phyloP scores from a whole-genome alignment of 2,329 filamentous ascomycete species.

The Alternaria atra region DNA sequence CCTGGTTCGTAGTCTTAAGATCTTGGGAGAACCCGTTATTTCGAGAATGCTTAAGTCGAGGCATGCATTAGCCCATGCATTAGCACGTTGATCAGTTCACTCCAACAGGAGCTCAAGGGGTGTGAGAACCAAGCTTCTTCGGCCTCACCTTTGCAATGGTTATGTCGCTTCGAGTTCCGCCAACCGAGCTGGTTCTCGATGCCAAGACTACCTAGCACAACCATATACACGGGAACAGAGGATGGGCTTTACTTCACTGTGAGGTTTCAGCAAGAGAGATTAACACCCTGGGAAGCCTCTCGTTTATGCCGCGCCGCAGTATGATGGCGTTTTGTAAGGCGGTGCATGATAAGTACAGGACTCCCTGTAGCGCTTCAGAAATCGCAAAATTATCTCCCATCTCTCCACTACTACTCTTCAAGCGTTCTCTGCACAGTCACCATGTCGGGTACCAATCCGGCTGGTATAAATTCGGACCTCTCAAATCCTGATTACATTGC shows the following conservation, averaged over 20 bases:
- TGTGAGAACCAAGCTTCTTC: not conserved
- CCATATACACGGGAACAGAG: not conserved
- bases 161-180: not conserved
- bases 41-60: not conserved
- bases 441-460: not conserved
- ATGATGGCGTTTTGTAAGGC: not conserved
- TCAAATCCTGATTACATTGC: slow-evolving; percentile 31
- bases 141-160: not conserved
- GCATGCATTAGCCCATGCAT: not conserved
- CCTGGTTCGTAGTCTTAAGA: not conserved
- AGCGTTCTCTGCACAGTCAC: not conserved
- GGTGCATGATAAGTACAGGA: not conserved
- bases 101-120: not conserved
- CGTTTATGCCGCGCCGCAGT: not conserved
- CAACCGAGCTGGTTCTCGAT: not conserved
- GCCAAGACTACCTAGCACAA: not conserved
- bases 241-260: not conserved
- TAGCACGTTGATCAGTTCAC: not conserved
- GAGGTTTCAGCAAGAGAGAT: not conserved
- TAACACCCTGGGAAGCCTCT: not conserved
- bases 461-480: not conserved
- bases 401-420: not conserved
- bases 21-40: not conserved
- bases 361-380: not conserved
- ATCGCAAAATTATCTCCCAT: not conserved